Conservation (phyloP, 2,329 filamentous ascomycete genomes). For the Calonectria pseudoturangicola region DNA sequence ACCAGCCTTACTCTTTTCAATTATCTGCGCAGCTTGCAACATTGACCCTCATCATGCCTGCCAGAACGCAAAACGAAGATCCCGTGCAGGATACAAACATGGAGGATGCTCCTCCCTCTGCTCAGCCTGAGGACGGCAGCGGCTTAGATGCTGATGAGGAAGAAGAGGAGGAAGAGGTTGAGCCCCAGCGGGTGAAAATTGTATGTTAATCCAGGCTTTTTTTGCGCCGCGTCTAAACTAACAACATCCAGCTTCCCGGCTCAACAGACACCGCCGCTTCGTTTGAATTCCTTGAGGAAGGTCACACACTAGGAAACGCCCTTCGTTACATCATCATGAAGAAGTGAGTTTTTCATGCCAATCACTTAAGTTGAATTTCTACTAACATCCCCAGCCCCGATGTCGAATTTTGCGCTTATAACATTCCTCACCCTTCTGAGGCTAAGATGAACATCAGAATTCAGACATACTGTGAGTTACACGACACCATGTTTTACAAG, state of each 20-base stretch:
- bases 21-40: background rate
- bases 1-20: background rate
- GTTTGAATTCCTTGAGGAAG: conserved; percentile 95
- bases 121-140: conserved; percentile 58
- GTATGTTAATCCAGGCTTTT: conserved; percentile 62
- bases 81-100: conserved; percentile 62
- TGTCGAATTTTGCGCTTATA: conserved; percentile 98
- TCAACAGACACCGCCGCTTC: conserved; percentile 92
- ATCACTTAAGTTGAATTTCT: conserved; percentile 11
- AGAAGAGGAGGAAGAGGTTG: conserved; percentile 67
- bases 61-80: conserved; percentile 62
- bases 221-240: conserved; percentile 10
- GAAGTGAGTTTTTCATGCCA: conserved; percentile 78
- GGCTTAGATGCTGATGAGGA: conserved; percentile 62
- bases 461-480: conserved; percentile 90
- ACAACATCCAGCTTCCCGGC: conserved; percentile 81
- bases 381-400: conserved; percentile 79
- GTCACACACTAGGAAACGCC: conserved; percentile 96
- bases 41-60: conserved; percentile 59
- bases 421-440: conserved; percentile 97
- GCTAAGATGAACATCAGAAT: conserved; percentile 97
- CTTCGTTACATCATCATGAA: conserved; percentile 98
- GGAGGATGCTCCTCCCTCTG: conserved; percentile 66
- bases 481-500: background rate
- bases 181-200: conserved; percentile 76